Evolutionary conservation across 495 filamentous ascomycete species (phyloP).

Genomic region (Aspergillus sclerotioniger): DNA sequence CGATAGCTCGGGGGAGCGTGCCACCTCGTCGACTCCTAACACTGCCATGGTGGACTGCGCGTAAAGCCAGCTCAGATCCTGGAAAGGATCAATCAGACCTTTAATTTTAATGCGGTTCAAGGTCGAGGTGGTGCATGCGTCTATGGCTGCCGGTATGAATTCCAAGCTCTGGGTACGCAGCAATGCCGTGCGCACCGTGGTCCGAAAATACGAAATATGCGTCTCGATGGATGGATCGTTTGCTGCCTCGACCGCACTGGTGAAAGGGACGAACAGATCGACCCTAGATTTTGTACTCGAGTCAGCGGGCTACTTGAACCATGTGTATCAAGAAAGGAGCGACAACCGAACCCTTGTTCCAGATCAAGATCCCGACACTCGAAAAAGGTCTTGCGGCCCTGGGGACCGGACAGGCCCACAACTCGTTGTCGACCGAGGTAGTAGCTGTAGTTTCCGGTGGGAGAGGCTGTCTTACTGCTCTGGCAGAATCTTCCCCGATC

Average conservation of each 20-base stretch:
- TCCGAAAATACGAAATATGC: not conserved
- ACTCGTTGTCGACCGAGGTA: not conserved
- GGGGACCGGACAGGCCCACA: slow-evolving; percentile 3
- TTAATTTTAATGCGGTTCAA: not conserved
- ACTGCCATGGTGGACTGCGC: not conserved
- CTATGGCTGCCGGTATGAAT: slow-evolving; percentile 2
- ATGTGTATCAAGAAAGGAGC: not conserved
- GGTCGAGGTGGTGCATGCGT: not conserved
- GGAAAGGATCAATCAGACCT: slow-evolving; percentile 5
- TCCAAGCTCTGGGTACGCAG: not conserved
- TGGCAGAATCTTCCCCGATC: not conserved
- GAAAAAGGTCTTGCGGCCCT: slow-evolving; percentile 10
- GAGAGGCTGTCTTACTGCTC: not conserved
- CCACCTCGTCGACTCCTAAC: not conserved
- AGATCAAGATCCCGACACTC: not conserved
- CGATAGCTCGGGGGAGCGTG: not conserved
- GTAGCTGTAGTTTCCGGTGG: slow-evolving; percentile 4
- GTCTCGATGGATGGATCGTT: not conserved
- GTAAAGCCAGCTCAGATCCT: not conserved
- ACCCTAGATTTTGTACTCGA: not conserved
- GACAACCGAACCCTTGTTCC: slow-evolving; percentile 3
- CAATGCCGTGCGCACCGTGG: not conserved
- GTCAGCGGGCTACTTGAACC: not conserved
- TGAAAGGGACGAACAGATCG: not conserved
- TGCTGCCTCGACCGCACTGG: not conserved